Evolutionary conservation across 1,284 basidiomycete species (phyloP).

Genomic region (Rhodotorula sp.): DNA sequence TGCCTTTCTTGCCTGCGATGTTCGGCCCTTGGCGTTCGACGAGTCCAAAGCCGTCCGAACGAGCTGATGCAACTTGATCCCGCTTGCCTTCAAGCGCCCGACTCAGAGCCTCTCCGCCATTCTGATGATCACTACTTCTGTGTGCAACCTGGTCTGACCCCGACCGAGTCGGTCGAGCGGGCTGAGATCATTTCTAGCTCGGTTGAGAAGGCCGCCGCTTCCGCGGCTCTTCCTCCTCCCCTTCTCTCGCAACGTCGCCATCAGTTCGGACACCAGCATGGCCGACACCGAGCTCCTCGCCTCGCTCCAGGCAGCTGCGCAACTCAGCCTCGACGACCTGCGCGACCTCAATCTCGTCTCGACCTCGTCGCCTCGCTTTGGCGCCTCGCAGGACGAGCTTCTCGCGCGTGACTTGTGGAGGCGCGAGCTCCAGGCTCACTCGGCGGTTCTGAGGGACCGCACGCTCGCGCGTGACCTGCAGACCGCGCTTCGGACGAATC

Average conservation of each 20-base stretch:
- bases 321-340: not conserved
- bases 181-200: too few relatives aligned
- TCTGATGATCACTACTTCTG: too few relatives aligned
- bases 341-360: not conserved
- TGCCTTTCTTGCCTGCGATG: too few relatives aligned
- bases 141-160: too few relatives aligned
- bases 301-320: not conserved
- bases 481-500: not conserved
- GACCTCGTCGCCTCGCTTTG: not conserved
- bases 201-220: not conserved
- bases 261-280: not conserved
- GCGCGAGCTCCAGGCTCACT: not conserved
- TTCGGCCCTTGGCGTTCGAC: too few relatives aligned
- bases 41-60: too few relatives aligned
- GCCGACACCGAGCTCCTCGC: not conserved
- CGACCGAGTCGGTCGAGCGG: too few relatives aligned
- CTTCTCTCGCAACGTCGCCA: not conserved
- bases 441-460: not conserved
- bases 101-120: too few relatives aligned
- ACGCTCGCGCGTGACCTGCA: not conserved
- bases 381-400: not conserved
- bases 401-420: not conserved
- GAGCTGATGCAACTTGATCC: too few relatives aligned
- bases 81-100: too few relatives aligned
- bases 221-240: not conserved